A percentile compares a stretch with the other conserved stretches of the same genome.
phyloP scores from a whole-genome alignment of 805 yeast species.

The Candida tibetensis region DNA sequence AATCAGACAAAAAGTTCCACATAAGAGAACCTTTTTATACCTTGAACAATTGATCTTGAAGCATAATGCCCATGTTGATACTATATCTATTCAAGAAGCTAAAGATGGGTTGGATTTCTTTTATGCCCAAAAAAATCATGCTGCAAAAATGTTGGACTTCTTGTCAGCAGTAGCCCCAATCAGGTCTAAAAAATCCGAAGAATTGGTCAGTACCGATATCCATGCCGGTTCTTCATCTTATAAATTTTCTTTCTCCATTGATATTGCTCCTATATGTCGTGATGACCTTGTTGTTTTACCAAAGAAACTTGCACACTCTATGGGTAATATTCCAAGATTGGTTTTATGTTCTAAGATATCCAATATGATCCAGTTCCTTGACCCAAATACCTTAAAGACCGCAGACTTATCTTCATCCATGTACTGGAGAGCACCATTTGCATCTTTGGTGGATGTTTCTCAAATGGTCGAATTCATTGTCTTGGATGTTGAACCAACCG shows the following conservation, averaged over 20 bases:
- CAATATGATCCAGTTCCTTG: slow-evolving; percentile 81
- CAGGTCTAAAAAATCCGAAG: slow-evolving; percentile 80
- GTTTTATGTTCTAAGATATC: slow-evolving; percentile 83
- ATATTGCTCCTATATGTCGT: slow-evolving; percentile 93
- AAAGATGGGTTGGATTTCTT: slow-evolving; percentile 95
- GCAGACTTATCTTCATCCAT: slow-evolving; percentile 69
- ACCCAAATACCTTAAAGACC: slow-evolving; percentile 74
- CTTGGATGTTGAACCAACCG: slow-evolving; percentile 91
- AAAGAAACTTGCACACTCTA: slow-evolving; percentile 72
- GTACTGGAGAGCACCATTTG: slow-evolving; percentile 83
- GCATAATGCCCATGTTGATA: slow-evolving; percentile 90
- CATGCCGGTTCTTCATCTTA: slow-evolving; percentile 86
- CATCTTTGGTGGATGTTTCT: slow-evolving; percentile 68
- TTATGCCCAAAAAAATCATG: slow-evolving; percentile 85
- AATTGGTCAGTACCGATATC: slow-evolving; percentile 85
- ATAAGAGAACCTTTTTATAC: slow-evolving; percentile 93
- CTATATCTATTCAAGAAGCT: slow-evolving; percentile 88
- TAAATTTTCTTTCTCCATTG: slow-evolving; percentile 90
- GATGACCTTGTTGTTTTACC: slow-evolving; percentile 95
- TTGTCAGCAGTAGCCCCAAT: slow-evolving; percentile 81
- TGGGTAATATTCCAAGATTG: slow-evolving; percentile 80
- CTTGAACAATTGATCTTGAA: slow-evolving; percentile 92
- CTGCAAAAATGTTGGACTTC: slow-evolving; percentile 91
- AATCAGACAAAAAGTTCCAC: slow-evolving; percentile 95
- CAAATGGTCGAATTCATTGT: slow-evolving; percentile 85